Conservation (phyloP, 2,329 filamentous ascomycete genomes). For the Aspergillus caelatus region DNA sequence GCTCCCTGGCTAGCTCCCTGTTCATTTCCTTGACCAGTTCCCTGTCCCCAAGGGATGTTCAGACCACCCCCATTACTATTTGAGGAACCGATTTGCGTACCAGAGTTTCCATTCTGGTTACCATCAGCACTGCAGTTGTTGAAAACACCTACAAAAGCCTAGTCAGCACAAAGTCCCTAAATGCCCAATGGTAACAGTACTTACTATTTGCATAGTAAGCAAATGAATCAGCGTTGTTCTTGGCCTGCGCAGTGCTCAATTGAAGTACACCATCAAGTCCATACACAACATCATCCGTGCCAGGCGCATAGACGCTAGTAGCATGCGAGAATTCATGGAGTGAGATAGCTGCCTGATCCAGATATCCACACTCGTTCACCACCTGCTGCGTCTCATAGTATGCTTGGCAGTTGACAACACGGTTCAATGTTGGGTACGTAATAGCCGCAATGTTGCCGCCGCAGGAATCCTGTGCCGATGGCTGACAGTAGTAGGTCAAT, state of each 20-base stretch:
- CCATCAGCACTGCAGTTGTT: slow-evolving; percentile 4
- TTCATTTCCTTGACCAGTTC: background rate
- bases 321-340: slow-evolving; percentile 23
- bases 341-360: slow-evolving; percentile 16
- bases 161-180: background rate
- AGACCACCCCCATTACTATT: background rate
- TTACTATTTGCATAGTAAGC: slow-evolving; percentile 22
- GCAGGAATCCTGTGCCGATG: slow-evolving; percentile 16
- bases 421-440: slow-evolving; percentile 17
- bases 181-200: background rate
- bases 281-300: slow-evolving; percentile 21
- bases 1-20: background rate
- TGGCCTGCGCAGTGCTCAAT: slow-evolving; percentile 11
- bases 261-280: slow-evolving; percentile 14
- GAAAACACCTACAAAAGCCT: slow-evolving; percentile 1
- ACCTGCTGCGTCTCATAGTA: slow-evolving; percentile 16
- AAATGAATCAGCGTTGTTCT: slow-evolving; percentile 19
- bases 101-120: background rate
- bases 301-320: slow-evolving; percentile 12
- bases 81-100: background rate
- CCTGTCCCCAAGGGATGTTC: background rate
- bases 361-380: slow-evolving; percentile 11
- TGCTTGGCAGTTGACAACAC: slow-evolving; percentile 20
- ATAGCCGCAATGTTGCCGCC: slow-evolving; percentile 20
- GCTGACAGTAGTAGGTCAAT: slow-evolving; percentile 20